A percentile compares a stretch with the other conserved stretches of the same genome.
Conservation (phyloP, 202 grass and related monocot species). For the Cymbopogon flexuosus region DNA sequence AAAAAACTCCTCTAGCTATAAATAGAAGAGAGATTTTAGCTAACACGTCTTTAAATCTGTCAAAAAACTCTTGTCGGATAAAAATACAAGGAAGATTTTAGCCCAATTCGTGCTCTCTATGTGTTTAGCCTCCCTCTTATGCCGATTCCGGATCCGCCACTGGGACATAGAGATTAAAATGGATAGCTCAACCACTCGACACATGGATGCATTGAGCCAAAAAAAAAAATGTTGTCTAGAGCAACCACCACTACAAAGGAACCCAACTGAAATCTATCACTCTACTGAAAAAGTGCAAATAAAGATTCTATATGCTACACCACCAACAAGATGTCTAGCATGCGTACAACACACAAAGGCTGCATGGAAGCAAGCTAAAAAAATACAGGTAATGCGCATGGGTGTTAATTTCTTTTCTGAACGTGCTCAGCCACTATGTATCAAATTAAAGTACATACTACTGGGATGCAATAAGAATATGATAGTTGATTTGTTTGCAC, state of each 20-base stretch:
- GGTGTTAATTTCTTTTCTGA: background rate
- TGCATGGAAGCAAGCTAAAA: background rate
- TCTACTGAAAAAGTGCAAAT: background rate
- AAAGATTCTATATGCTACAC: background rate
- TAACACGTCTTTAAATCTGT: no score
- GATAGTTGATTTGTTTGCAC: background rate
- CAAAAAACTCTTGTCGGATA: no score
- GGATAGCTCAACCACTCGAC: conserved; percentile 18
- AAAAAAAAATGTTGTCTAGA: background rate
- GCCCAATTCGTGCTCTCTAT: no score
- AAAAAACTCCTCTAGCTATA: no score
- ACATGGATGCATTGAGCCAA: background rate
- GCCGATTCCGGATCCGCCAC: no score
- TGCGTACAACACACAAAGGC: background rate
- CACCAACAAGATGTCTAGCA: background rate
- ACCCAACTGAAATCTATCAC: conserved; percentile 12
- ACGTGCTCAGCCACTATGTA: background rate
- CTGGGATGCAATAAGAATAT: background rate
- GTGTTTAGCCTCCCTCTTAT: no score
- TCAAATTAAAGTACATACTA: background rate
- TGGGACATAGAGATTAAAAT: conserved; percentile 7
- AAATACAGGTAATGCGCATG: background rate
- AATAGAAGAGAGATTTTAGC: no score
- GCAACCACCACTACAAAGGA: background rate
- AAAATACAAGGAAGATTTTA: no score